Conservation (phyloP, 2,329 filamentous ascomycete species). For the Sodiomyces alkalinus region DNA sequence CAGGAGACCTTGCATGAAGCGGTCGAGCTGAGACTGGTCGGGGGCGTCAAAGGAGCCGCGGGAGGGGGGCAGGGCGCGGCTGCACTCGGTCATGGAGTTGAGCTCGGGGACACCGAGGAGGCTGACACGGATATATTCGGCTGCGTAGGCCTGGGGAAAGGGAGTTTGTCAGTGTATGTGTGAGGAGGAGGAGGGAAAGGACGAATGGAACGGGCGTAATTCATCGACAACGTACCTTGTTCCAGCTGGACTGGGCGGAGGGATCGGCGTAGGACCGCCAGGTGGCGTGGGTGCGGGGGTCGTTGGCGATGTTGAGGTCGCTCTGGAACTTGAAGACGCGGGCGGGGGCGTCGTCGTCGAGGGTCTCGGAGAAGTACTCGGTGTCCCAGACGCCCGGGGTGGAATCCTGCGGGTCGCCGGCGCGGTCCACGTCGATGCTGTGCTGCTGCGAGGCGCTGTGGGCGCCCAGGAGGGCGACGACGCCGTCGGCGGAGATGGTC, state of each 20-base stretch:
- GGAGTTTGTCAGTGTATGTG: not conserved
- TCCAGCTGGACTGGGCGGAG: slow-evolving; percentile 22
- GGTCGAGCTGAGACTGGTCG: slow-evolving; percentile 3
- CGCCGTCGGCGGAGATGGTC: slow-evolving; percentile 32
- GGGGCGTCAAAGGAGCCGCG: slow-evolving; percentile 5
- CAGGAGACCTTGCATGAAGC: slow-evolving; percentile 3
- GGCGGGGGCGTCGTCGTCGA: slow-evolving; percentile 15
- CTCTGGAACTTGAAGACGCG: slow-evolving; percentile 25
- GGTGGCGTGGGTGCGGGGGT: slow-evolving; percentile 18
- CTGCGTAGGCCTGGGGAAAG: slow-evolving; percentile 27
- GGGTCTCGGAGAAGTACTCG: slow-evolving; percentile 29
- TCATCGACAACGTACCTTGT: slow-evolving; percentile 18
- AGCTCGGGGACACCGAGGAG: slow-evolving; percentile 41
- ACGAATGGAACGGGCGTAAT: not conserved
- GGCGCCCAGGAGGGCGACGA: slow-evolving; percentile 38
- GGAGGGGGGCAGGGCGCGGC: slow-evolving; percentile 28
- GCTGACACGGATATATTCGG: slow-evolving; percentile 36
- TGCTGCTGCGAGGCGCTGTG: slow-evolving; percentile 36
- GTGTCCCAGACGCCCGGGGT: slow-evolving; percentile 38
- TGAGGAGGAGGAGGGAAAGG: not conserved
- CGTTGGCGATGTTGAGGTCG: slow-evolving; percentile 22
- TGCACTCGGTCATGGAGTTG: slow-evolving; percentile 39
- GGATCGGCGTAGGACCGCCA: slow-evolving; percentile 21
- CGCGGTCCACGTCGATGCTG: slow-evolving; percentile 22
- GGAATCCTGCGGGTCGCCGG: slow-evolving; percentile 31